A percentile compares a stretch with the other conserved stretches of the same genome.
Conservation (phyloP, 208 protist species). For the Trypanosoma boissoni region DNA sequence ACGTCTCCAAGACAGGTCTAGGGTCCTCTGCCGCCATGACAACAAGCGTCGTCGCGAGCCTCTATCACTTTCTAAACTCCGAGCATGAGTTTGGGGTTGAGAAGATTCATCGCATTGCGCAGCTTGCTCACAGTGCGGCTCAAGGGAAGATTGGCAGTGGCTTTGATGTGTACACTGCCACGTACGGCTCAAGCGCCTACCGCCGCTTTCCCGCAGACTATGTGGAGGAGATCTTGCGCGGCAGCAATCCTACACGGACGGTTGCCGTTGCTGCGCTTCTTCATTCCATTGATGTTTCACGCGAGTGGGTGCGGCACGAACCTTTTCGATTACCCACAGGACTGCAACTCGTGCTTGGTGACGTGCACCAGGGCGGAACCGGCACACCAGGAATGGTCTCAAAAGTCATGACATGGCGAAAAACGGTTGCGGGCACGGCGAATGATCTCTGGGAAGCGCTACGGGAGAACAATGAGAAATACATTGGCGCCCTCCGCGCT, state of each 20-base stretch:
- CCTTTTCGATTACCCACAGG: constrained; percentile 76
- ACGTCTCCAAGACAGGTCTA: constrained; percentile 94
- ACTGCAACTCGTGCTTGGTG: constrained; percentile 86
- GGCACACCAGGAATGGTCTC: constrained; percentile 94
- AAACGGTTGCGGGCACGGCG: constrained; percentile 31
- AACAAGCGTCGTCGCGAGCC: constrained; percentile 86
- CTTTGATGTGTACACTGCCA: constrained; percentile 95
- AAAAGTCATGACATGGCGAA: constrained; percentile 91
- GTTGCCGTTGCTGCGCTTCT: constrained; percentile 40
- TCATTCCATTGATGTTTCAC: constrained; percentile 42
- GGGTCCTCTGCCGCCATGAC: constrained; percentile 93
- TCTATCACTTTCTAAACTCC: constrained; percentile 57
- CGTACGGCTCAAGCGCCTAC: constrained; percentile 93
- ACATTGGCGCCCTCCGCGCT: constrained; percentile 49
- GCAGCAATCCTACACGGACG: constrained; percentile 29
- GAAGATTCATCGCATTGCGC: constrained; percentile 89
- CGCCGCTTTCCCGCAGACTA: constrained; percentile 71
- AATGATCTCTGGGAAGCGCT: constrained; percentile 76
- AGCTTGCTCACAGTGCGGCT: constrained; percentile 92
- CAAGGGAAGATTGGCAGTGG: constrained; percentile 97
- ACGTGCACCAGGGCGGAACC: constrained; percentile 88
- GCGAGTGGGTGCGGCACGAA: constrained; percentile 63
- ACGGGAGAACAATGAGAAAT: constrained; percentile 59
- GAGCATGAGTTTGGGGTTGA: constrained; percentile 29
- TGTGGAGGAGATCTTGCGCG: constrained; percentile 56